phyloP scores from a whole-genome alignment of 1,139 yeast species.

The Yamadazyma sp. region DNA sequence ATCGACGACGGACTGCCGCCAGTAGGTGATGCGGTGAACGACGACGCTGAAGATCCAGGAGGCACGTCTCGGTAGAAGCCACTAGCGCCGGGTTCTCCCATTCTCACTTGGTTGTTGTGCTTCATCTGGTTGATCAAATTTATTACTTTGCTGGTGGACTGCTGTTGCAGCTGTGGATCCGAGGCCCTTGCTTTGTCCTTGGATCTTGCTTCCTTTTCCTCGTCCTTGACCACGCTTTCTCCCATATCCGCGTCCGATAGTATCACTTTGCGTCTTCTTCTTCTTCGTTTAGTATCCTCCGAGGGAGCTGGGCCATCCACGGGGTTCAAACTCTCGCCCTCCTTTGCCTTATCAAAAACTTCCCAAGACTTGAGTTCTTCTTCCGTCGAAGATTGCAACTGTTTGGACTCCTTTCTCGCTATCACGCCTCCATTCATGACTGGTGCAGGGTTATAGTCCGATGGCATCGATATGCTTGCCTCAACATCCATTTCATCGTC shows the following conservation, averaged over 20 bases:
- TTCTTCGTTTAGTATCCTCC: constrained; percentile 19
- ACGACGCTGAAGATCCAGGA: constrained; percentile 2
- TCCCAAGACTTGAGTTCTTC: constrained; percentile 46
- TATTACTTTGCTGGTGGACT: constrained; percentile 8
- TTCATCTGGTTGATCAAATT: constrained; percentile 4
- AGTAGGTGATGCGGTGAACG: constrained; percentile 8
- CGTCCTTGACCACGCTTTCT: not conserved
- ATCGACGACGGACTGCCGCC: constrained; percentile 15
- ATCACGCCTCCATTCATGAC: constrained; percentile 44
- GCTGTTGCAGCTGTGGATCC: constrained; percentile 4
- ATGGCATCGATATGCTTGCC: not conserved
- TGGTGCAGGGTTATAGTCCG: constrained; percentile 4
- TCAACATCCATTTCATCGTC: constrained; percentile 5
- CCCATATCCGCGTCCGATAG: not conserved
- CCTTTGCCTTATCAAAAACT: constrained; percentile 33
- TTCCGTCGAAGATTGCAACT: constrained; percentile 26
- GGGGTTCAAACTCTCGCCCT: constrained; percentile 9
- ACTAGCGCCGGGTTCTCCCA: not conserved
- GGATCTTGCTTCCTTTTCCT: not conserved
- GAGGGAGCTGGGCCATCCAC: constrained; percentile 5
- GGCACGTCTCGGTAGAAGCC: constrained; percentile 1
- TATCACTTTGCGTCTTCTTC: constrained; percentile 23
- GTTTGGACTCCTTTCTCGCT: constrained; percentile 36
- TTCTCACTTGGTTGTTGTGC: constrained; percentile 1
- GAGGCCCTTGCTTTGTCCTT: constrained; percentile 5